Percentiles rank a stretch among this genome's conserved stretches.
Evolutionary conservation across 1,139 yeast species (phyloP).

Genomic region (Eremothecium gossypii): DNA sequence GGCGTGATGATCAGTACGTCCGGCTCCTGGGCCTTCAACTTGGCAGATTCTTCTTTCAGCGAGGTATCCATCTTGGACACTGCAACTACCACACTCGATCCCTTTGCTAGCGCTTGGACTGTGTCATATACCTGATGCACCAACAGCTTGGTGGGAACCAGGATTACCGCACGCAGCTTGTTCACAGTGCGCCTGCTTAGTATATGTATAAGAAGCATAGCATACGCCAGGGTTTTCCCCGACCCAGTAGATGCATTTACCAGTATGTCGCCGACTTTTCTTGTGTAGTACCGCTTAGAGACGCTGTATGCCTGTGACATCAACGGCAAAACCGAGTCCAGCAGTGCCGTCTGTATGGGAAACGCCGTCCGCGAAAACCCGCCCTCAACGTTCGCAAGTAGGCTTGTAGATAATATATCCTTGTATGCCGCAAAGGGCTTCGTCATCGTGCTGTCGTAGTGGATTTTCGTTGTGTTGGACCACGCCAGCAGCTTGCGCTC

Average conservation of each 20-base stretch:
- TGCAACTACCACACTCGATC: conserved; percentile 56
- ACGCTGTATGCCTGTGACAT: conserved; percentile 18
- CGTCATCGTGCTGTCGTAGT: conserved; percentile 23
- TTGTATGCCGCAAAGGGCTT: conserved; percentile 19
- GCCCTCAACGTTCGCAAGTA: conserved; percentile 20
- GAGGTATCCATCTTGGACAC: conserved; percentile 51
- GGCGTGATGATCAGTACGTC: conserved; percentile 84
- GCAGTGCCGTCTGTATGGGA: conserved; percentile 28
- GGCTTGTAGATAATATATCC: conserved; percentile 15
- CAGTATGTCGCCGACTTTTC: conserved; percentile 54
- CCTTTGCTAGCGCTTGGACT: conserved; percentile 49
- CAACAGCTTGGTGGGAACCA: conserved; percentile 88
- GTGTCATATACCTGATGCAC: conserved; percentile 73
- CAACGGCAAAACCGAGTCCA: conserved; percentile 22
- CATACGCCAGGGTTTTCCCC: conserved; percentile 89
- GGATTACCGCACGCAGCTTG: conserved; percentile 59
- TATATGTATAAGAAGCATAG: conserved; percentile 70
- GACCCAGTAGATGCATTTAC: conserved; percentile 96
- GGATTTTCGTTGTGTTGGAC: conserved; percentile 28
- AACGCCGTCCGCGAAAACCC: conserved; percentile 24
- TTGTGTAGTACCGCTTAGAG: conserved; percentile 32
- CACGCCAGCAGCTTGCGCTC: conserved; percentile 25
- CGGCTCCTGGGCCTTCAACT: conserved; percentile 44
- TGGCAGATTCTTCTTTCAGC: conserved; percentile 54
- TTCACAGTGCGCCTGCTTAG: conserved; percentile 61